Evolutionary conservation across 2,329 filamentous ascomycete species (phyloP).

Genomic region (Drechslerella dactyloides): DNA sequence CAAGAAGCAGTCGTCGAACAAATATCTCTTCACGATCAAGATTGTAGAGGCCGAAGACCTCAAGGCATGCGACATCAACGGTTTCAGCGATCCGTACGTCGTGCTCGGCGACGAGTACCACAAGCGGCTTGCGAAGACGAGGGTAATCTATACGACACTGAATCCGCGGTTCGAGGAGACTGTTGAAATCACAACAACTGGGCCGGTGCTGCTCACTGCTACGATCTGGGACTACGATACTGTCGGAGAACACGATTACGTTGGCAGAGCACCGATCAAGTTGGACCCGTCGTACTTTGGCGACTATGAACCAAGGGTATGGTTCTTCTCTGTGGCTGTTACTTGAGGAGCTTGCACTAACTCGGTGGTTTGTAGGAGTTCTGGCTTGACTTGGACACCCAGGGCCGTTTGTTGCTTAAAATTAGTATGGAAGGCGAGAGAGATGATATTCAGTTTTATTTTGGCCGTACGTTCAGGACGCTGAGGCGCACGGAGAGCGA

Average conservation of each 20-base stretch:
- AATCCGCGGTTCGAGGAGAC: conserved; percentile 98
- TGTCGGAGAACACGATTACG: conserved; percentile 95
- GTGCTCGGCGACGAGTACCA: conserved; percentile 97
- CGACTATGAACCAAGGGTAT: conserved; percentile 80
- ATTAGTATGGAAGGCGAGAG: conserved; percentile 99
- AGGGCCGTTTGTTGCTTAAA: conserved; percentile 83
- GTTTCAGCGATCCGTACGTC: conserved; percentile 93
- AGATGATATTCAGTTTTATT: conserved; percentile 98
- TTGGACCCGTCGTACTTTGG: conserved; percentile 97
- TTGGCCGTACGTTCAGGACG: conserved; percentile 93
- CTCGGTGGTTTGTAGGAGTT: conserved; percentile 67
- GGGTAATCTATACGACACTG: conserved; percentile 85
- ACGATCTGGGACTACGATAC: conserved; percentile 99
- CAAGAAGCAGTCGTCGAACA: conserved; percentile 73
- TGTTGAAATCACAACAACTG: conserved; percentile 91
- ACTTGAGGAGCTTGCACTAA: conserved; percentile 5
- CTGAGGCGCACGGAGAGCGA: conserved; percentile 95
- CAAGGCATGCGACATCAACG: conserved; percentile 96
- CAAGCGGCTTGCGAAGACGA: conserved; percentile 91
- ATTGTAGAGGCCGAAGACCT: conserved; percentile 97
- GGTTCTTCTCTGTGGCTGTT: neutral
- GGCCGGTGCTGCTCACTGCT: conserved; percentile 89
- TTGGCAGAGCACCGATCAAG: conserved; percentile 94
- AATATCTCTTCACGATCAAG: conserved; percentile 98
- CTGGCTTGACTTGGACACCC: conserved; percentile 96